Evolutionary conservation across 169 alveolate genomes (phyloP).

Genomic region (Cryptosporidium viatorum): DNA sequence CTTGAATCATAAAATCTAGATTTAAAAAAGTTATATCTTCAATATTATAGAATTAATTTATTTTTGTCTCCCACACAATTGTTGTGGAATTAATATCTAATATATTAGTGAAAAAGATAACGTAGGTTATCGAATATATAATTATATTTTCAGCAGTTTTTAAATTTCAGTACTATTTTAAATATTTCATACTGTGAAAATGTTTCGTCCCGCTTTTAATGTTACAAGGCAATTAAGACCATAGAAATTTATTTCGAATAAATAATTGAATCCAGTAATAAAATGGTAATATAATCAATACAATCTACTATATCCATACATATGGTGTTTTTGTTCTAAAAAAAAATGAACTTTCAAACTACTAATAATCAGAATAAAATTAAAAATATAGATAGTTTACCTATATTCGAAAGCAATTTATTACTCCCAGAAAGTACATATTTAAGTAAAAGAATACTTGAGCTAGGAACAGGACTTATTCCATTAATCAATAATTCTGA

Average conservation of each 20-base stretch:
- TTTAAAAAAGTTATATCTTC: neutral
- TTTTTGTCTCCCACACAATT: neutral
- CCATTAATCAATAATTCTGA: conserved; percentile 54
- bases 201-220: neutral
- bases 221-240: neutral
- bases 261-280: neutral
- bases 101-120: too few relatives aligned
- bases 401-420: neutral
- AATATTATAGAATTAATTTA: too few relatives aligned
- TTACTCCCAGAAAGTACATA: neutral
- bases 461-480: conserved; percentile 61
- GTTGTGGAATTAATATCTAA: neutral
- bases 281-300: neutral
- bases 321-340: neutral
- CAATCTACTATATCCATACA: neutral
- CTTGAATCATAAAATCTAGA: neutral
- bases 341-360: neutral
- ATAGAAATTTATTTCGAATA: too few relatives aligned
- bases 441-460: conserved; percentile 51
- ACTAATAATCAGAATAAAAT: neutral
- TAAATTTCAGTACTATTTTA: neutral
- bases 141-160: too few relatives aligned
- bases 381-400: neutral
- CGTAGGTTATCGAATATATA: too few relatives aligned
- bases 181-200: neutral